Evolutionary conservation across 202 grass and related monocot species (phyloP).

Genomic region (Setaria viridis): DNA sequence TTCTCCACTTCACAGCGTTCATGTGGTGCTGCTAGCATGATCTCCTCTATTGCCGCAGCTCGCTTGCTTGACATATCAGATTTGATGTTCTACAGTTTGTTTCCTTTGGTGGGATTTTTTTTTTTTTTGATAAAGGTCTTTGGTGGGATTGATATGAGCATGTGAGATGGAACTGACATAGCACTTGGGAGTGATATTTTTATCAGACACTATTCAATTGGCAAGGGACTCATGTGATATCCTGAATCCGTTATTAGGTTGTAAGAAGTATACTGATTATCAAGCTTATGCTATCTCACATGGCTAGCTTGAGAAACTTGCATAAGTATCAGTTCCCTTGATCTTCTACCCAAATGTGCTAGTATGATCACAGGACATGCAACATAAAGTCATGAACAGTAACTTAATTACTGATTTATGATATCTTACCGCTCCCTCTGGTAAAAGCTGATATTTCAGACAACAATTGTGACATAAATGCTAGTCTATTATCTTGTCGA

Average conservation of each 20-base stretch:
- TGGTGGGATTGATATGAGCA: not conserved
- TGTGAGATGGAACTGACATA: slow-evolving; percentile 24
- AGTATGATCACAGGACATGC: not conserved
- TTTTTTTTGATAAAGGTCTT: too few species aligned
- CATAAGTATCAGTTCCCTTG: not conserved
- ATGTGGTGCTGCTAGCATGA: too few species aligned
- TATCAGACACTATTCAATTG: not conserved
- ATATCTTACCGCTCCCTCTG: too few species aligned
- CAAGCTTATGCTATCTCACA: not conserved
- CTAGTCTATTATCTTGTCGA: not conserved
- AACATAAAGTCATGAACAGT: not conserved
- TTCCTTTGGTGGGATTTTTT: not conserved
- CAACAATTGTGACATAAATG: not conserved
- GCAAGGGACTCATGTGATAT: not conserved
- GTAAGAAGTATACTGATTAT: not conserved
- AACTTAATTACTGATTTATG: not conserved
- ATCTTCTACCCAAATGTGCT: not conserved
- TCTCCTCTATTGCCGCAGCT: too few species aligned
- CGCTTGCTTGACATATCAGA: too few species aligned
- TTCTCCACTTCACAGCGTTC: too few species aligned
- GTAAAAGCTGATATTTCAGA: too few species aligned
- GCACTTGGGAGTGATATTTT: not conserved
- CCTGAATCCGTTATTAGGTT: not conserved
- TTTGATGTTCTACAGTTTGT: not conserved
- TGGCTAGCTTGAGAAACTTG: not conserved